These are phyloP conservation scores for Trichoderma atrobrunneum DNA, from an alignment of 2,329 filamentous ascomycete genomes.

Conservation along the genomic window DNA sequence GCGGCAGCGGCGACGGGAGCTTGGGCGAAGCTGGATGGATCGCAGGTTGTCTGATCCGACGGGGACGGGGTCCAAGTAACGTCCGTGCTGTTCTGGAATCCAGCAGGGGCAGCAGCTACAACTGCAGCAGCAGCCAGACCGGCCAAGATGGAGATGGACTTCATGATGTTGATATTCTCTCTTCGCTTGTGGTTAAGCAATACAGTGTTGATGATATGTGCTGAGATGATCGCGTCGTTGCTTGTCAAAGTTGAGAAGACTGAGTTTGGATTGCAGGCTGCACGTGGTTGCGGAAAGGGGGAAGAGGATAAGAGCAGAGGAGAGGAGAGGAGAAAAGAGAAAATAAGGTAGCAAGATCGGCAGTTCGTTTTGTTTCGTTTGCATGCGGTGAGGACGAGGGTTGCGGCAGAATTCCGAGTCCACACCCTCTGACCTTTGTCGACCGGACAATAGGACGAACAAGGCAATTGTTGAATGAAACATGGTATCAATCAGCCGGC, in stretches of 20 bases:
- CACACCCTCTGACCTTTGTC: background rate
- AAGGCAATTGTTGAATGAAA: background rate
- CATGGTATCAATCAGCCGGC: background rate
- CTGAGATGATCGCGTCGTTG: background rate
- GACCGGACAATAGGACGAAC: background rate
- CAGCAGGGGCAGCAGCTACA: conserved; percentile 10
- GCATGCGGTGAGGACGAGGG: conserved; percentile 10
- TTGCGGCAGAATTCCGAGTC: conserved; percentile 7
- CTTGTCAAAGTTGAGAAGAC: background rate
- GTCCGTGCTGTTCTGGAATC: conserved; percentile 21
- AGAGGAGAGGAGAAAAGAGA: background rate
- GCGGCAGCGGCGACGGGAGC: conserved; percentile 26
- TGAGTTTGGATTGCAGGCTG: background rate
- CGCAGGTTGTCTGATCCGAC: conserved; percentile 28
- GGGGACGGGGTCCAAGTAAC: conserved; percentile 28
- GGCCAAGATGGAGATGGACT: background rate
- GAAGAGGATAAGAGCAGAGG: background rate
- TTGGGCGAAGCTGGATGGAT: conserved; percentile 26
- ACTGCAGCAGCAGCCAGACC: background rate
- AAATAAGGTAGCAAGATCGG: background rate
- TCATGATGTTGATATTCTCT: background rate
- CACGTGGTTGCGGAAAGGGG: background rate
- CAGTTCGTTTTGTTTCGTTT: background rate
- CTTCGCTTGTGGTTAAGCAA: background rate
- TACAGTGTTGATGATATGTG: background rate